phyloP scores from a whole-genome alignment of 768 basidiomycete genomes.

The Chalciporus piperatus region DNA sequence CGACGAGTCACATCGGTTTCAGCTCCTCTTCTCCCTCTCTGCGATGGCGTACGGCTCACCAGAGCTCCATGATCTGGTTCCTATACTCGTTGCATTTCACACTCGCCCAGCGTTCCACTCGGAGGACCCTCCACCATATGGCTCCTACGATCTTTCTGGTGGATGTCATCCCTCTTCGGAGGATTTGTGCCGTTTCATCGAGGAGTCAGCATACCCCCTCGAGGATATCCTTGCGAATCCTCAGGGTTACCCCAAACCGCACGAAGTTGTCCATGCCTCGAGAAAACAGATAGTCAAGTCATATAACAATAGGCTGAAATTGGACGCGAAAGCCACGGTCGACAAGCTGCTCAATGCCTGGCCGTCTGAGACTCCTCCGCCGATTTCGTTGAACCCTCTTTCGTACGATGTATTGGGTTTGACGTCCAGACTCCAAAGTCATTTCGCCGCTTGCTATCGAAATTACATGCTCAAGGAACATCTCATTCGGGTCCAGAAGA shows the following conservation, averaged over 20 bases:
- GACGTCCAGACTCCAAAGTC: background rate
- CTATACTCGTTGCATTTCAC: slow-evolving; percentile 31
- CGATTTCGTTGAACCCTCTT: background rate
- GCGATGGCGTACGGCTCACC: slow-evolving; percentile 28
- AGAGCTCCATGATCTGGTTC: slow-evolving; percentile 12
- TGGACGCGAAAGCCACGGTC: slow-evolving; percentile 2
- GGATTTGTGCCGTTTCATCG: background rate
- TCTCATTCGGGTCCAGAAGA: background rate
- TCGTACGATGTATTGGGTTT: slow-evolving; percentile 6
- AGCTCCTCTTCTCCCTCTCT: slow-evolving; percentile 28
- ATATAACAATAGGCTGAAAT: background rate
- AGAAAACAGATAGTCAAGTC: background rate
- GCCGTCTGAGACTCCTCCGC: slow-evolving; percentile 16
- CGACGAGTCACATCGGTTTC: slow-evolving; percentile 7
- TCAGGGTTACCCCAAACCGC: background rate
- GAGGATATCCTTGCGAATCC: slow-evolving; percentile 7
- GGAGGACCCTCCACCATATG: slow-evolving; percentile 12
- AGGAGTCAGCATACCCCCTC: background rate
- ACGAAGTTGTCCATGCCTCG: background rate
- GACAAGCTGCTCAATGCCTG: slow-evolving; percentile 8
- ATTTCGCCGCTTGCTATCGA: slow-evolving; percentile 12
- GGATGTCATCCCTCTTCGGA: slow-evolving; percentile 4
- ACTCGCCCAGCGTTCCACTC: slow-evolving; percentile 9
- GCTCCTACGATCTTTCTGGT: slow-evolving; percentile 7
- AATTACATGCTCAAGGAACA: slow-evolving; percentile 12